Conservation (phyloP, 495 filamentous ascomycete species). For the Echria macrotheca region DNA sequence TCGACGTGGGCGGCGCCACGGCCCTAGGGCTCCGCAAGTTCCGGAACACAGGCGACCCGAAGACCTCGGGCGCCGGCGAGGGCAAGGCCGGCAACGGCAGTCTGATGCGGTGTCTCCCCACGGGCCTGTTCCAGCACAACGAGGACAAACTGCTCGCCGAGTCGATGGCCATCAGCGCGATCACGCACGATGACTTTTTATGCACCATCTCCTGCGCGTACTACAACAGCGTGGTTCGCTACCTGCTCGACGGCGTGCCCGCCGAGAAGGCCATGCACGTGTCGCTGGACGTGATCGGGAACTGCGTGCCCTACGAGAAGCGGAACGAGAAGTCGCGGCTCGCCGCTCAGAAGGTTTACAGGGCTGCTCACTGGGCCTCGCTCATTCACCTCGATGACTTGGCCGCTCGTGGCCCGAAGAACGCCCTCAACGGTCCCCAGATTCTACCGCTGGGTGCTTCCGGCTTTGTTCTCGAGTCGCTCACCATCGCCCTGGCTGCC, state of each 20-base stretch:
- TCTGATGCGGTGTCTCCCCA: conserved; percentile 27
- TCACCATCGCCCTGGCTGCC: conserved; percentile 25
- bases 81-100: conserved; percentile 23
- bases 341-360: conserved; percentile 11
- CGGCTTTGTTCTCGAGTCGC: conserved; percentile 27
- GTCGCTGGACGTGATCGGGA: conserved; percentile 4
- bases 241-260: conserved; percentile 17
- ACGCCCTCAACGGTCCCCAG: conserved; percentile 9
- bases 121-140: conserved; percentile 18
- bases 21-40: conserved; percentile 13
- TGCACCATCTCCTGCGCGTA: conserved; percentile 19
- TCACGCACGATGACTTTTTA: conserved; percentile 23
- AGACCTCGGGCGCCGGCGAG: conserved; percentile 16
- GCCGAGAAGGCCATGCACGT: conserved; percentile 16
- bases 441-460: conserved; percentile 15
- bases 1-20: conserved; percentile 25
- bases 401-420: conserved; percentile 21
- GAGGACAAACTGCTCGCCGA: conserved; percentile 4
- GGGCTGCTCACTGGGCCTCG: conserved; percentile 12
- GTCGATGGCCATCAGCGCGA: conserved; percentile 12
- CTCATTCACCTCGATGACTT: conserved; percentile 17
- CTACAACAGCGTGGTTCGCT: conserved; percentile 21
- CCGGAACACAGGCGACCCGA: conserved; percentile 9
- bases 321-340: conserved; percentile 1
- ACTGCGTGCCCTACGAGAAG: background rate